Percentiles rank a stretch among this genome's conserved stretches.
Evolutionary conservation across 1,139 yeast genomes (phyloP).

Genomic region (Candida dubliniensis): DNA sequence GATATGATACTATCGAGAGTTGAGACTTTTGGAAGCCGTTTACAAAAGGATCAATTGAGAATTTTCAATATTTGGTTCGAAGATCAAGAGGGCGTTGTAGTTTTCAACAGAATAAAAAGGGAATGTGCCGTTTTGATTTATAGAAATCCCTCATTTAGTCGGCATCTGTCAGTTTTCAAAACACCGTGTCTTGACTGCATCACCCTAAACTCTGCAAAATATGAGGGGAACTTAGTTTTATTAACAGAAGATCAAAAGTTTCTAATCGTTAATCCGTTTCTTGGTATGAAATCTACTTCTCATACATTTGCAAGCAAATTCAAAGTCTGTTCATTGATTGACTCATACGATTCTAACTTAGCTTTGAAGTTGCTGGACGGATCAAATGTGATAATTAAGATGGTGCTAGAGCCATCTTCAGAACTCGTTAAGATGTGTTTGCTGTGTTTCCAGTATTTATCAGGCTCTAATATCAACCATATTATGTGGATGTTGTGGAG

Average conservation of each 20-base stretch:
- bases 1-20: conserved; percentile 69
- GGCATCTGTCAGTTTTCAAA: conserved; percentile 33
- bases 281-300: conserved; percentile 50
- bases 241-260: conserved; percentile 32
- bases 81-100: conserved; percentile 60
- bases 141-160: conserved; percentile 36
- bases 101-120: conserved; percentile 32
- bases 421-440: conserved; percentile 45
- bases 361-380: conserved; percentile 25
- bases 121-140: conserved; percentile 54
- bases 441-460: conserved; percentile 50
- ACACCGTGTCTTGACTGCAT: conserved; percentile 44
- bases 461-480: conserved; percentile 60
- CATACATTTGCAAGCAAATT: conserved; percentile 25
- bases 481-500: conserved; percentile 67
- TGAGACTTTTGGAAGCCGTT: conserved; percentile 25
- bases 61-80: conserved; percentile 46
- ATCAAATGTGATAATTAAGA: conserved; percentile 28
- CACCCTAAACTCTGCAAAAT: conserved; percentile 32
- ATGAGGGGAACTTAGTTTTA: conserved; percentile 45
- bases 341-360: conserved; percentile 32
- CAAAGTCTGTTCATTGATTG: conserved; percentile 16
- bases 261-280: conserved; percentile 63
- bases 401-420: conserved; percentile 50
- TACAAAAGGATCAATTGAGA: conserved; percentile 33